Conservation (phyloP, 176 grass and related monocot species). For the Triticum timopheevii region DNA sequence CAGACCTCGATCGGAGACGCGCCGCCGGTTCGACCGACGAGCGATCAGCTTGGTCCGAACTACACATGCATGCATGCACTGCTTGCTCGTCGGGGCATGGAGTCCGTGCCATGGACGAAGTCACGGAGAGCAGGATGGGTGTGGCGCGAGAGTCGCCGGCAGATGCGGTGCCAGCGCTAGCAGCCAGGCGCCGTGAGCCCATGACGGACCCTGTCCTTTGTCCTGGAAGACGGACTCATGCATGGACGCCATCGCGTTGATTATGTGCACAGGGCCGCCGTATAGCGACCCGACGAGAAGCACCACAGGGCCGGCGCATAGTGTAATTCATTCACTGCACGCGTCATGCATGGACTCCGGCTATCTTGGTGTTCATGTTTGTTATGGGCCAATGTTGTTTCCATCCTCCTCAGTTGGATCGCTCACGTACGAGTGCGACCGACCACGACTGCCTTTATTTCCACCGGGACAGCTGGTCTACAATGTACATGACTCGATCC, state of each 20-base stretch:
- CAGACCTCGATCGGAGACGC: too few species aligned
- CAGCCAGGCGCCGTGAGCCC: neutral
- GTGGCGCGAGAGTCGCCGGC: neutral
- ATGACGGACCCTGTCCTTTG: neutral
- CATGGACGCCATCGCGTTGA: neutral
- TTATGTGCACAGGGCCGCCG: neutral
- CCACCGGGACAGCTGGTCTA: neutral
- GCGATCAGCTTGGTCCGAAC: too few species aligned
- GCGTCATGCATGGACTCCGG: slow-evolving; percentile 12
- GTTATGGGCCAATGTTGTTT: neutral
- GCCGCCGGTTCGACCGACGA: too few species aligned
- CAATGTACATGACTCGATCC: neutral
- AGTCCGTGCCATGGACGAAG: too few species aligned
- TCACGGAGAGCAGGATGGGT: neutral
- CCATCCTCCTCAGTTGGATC: neutral
- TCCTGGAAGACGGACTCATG: neutral
- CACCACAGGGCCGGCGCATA: neutral
- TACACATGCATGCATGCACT: too few species aligned
- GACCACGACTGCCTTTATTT: neutral
- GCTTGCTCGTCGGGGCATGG: neutral
- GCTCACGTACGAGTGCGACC: neutral
- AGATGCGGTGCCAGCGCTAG: neutral
- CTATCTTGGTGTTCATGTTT: neutral
- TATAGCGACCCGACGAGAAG: neutral
- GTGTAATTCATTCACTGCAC: neutral